Evolutionary conservation across 2,329 filamentous ascomycete species (phyloP), one percentile per base, ranked within the genome.

Genomic region (Pyrenochaeta sp.): DNA sequence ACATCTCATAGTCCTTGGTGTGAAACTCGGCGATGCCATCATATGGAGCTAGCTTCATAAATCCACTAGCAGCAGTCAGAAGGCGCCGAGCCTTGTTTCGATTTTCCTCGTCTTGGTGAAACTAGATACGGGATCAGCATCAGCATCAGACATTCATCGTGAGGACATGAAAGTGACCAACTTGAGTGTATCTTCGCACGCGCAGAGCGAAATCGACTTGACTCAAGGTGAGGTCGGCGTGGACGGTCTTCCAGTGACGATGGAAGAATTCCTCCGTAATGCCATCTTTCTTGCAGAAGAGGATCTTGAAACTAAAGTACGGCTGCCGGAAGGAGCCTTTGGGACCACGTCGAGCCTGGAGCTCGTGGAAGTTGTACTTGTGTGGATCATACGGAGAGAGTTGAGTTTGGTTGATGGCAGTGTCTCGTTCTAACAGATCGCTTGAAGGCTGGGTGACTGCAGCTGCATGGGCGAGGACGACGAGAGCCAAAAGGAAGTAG

Each of bases 1-100:
- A 54, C 1, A 39, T 42, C 12, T 43, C 44, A 12, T 48, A 50
- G 40, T 65, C 55, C 13, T 51, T 57, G 1, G 62, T 51, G 32
- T 61, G 51, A 27, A 67, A 63, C 34, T 61, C 59, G 3, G 64
- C 64, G 24, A 59, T 52, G 5, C 60, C 58, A 30, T 65, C 58
- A 13, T 62, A 64, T 3, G 54, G 58, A 3, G 58, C 56, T 24
- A 59, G 24, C 32, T 30, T 30, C 27, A 57, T 32, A 25, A 39
- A 12, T 28, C 52, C 55, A 10, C 24, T 32, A 6, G n/a, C 42
- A 2, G 36, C 40, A 24, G 34, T 43, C 1, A 65, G 25, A 0
- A 65, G 48, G 1, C 42, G 47, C 24, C 39, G 45, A 13, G 64
- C 47, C 22, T 42, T 40, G 1, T 55, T 30, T 3, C 48, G 49